phyloP scores from a whole-genome alignment of 148 eudicot genomes.

The Pouteria glomerata region DNA sequence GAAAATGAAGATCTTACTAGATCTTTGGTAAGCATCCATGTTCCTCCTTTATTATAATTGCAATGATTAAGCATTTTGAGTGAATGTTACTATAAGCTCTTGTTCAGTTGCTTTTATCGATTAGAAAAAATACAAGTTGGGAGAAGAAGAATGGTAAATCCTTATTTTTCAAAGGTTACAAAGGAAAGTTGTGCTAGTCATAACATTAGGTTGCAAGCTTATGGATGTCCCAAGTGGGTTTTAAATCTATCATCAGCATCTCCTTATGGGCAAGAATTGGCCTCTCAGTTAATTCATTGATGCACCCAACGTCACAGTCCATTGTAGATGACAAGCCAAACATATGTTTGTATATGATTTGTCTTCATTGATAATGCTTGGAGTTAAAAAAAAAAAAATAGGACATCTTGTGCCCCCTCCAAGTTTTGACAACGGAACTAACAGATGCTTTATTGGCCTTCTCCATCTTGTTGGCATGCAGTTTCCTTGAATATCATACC shows the following conservation, averaged over 20 bases:
- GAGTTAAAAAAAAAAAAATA: not conserved
- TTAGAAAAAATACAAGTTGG: not conserved
- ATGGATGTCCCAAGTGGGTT: not conserved
- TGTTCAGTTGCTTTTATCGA: too few relatives aligned
- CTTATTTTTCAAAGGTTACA: not conserved
- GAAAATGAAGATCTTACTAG: conserved; percentile 77
- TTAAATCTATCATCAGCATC: not conserved
- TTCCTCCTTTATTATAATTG: conserved; percentile 1
- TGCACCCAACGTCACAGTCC: not conserved
- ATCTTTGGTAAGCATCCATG: conserved; percentile 52
- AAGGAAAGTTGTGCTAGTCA: not conserved
- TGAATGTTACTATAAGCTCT: too few relatives aligned
- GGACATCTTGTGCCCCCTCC: not conserved
- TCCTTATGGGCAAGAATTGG: not conserved
- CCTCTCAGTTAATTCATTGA: not conserved
- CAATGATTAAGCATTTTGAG: not conserved
- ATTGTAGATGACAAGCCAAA: not conserved
- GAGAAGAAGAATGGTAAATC: not conserved
- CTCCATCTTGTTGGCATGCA: not conserved
- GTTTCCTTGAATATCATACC: not conserved
- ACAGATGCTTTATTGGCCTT: not conserved
- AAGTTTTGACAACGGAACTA: not conserved
- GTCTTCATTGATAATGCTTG: not conserved
- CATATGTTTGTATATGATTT: not conserved
- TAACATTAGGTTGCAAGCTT: not conserved